phyloP scores from a whole-genome alignment of 2,329 filamentous ascomycete genomes.

The Diplocarpon mali region DNA sequence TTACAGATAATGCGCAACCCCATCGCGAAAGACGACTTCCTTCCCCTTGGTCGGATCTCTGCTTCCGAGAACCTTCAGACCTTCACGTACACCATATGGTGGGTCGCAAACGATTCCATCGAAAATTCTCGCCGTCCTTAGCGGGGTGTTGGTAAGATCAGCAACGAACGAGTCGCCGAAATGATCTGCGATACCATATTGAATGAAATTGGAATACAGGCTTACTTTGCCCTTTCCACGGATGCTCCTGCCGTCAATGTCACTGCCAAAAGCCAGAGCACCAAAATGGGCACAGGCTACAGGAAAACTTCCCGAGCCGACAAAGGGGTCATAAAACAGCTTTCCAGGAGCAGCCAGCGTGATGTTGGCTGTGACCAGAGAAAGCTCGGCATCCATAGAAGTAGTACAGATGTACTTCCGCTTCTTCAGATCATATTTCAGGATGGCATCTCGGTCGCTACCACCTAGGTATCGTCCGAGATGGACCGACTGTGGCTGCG shows the following conservation, averaged over 20 bases:
- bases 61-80: conserved; percentile 73
- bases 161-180: conserved; percentile 74
- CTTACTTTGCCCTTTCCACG: conserved; percentile 51
- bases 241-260: conserved; percentile 87
- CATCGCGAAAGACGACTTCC: conserved; percentile 53
- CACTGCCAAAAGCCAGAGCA: conserved; percentile 70
- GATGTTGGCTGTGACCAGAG: conserved; percentile 84
- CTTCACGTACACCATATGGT: conserved; percentile 90
- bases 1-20: conserved; percentile 57
- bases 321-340: conserved; percentile 89
- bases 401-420: conserved; percentile 89
- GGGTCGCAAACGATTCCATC: conserved; percentile 94
- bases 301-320: conserved; percentile 87
- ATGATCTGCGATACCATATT: conserved; percentile 58
- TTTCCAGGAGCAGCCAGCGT: conserved; percentile 73
- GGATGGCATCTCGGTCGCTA: conserved; percentile 55
- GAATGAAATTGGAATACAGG: conserved; percentile 61
- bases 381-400: conserved; percentile 92
- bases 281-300: conserved; percentile 87
- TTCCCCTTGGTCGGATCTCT: conserved; percentile 52
- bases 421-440: conserved; percentile 84
- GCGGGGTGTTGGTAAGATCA: conserved; percentile 79
- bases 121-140: conserved; percentile 49
- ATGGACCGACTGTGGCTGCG: conserved; percentile 50
- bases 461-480: conserved; percentile 61